These are phyloP conservation scores for Tinospora cordifolia DNA, from an alignment of 164 flowering plant genomes.

Conservation along the genomic window DNA sequence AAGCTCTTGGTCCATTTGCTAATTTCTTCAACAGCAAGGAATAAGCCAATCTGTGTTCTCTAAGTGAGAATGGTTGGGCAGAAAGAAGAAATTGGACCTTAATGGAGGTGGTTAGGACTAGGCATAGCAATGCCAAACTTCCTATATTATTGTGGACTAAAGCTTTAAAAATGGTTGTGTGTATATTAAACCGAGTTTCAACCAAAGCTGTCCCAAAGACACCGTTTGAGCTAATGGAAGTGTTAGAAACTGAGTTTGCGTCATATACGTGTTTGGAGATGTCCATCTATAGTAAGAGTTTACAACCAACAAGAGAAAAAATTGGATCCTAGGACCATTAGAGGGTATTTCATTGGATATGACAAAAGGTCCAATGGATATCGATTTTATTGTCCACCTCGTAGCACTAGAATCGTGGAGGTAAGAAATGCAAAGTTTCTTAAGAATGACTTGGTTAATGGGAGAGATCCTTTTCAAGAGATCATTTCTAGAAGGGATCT, in stretches of 20 bases:
- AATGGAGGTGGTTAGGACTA: neutral
- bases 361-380: neutral
- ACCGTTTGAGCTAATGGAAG: conserved; percentile 18
- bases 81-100: neutral
- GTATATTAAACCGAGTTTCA: conserved; percentile 18
- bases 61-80: neutral
- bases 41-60: neutral
- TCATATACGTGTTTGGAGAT: conserved; percentile 17
- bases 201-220: conserved; percentile 13
- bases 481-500: conserved; percentile 7
- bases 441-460: conserved; percentile 11
- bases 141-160: neutral
- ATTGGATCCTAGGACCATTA: neutral
- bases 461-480: conserved; percentile 6
- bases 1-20: neutral
- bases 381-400: conserved; percentile 13
- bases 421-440: neutral
- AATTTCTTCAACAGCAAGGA: neutral
- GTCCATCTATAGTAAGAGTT: too few species aligned
- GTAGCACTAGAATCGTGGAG: conserved; percentile 13
- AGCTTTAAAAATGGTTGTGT: conserved; percentile 8
- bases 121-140: neutral
- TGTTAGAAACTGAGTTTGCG: conserved; percentile 3
- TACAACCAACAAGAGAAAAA: neutral
- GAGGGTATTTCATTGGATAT: conserved; percentile 2